Base-by-base conservation (phyloP, 1,284 basidiomycete genomes). In the Marasmius sp. region DNA sequence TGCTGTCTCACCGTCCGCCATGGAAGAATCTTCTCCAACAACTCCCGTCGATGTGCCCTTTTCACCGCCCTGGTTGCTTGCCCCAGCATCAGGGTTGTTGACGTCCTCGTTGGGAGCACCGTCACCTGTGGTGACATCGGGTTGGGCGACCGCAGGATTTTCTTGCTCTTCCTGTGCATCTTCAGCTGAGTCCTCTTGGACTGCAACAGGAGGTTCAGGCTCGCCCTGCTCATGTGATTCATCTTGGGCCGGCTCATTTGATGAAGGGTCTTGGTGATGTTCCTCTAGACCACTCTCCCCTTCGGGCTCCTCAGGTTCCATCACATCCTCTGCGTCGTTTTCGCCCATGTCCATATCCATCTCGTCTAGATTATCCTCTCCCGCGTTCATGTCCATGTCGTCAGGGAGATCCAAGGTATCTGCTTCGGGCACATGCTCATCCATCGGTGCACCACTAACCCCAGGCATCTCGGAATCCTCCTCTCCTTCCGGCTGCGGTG, bases 321-420 rank as follows among this genome's bases (percentile, higher is more conserved):
- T 65, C 3, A 70, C 73, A 33, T 76, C 74, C 50, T 74, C 79
- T 33, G 71, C 68, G 33, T 64, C 62, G 11, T 39, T 50, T n/a
- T 52, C 56, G 27, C 58, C 59, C 11, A 51, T 55, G 10, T 20
- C 47, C 22, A 43, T 41, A 20, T 62, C 61, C 52, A 61, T 49
- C 12, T 53, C 48, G 37, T 75, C 71, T 39, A 34, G 52, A 36
- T n/a, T 76, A 74, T 20, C 77, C 78, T 76, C 77, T 43, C 79
- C 77, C 39, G 72, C 72, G n/a, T 77, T 86, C 6, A 96, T 75
- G 61, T 93, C 80, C 73, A 96, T 80, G 67, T 94, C 88, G 43
- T 95, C 93, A 0, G 94, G 94, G 14, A 96, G 81, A 69, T 96
- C 91, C 56, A 97, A 81, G 3, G 86, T 88, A 58, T 95, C 82